Evolutionary conservation across 2,329 filamentous ascomycete genomes (phyloP).

Genomic region (Verticillium longisporum): DNA sequence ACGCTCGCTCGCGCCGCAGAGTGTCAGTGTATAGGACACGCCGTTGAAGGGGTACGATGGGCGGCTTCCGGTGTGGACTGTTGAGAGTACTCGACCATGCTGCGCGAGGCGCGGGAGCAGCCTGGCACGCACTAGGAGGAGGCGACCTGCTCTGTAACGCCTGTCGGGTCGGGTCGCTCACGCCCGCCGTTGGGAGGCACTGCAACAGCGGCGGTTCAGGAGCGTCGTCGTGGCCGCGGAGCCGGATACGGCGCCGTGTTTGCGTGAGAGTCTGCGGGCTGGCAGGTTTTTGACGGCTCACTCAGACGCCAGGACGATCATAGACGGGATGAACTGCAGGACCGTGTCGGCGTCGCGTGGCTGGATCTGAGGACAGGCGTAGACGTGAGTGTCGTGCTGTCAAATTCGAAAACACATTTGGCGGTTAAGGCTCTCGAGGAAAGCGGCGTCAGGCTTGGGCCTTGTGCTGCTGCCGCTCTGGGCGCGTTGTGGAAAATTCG

Average conservation of each 20-base stretch:
- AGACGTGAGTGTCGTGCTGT: slow-evolving; percentile 53
- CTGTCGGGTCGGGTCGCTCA: slow-evolving; percentile 67
- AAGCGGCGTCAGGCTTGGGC: slow-evolving; percentile 30
- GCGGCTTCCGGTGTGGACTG: slow-evolving; percentile 64
- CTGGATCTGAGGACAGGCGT: slow-evolving; percentile 48
- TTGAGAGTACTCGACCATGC: slow-evolving; percentile 73
- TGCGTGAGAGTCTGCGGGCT: slow-evolving; percentile 44
- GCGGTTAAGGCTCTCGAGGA: background rate
- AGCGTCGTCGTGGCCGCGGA: slow-evolving; percentile 58
- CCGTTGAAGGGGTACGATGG: slow-evolving; percentile 57
- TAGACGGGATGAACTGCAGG: slow-evolving; percentile 69
- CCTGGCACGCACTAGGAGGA: slow-evolving; percentile 27
- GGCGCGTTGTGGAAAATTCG: slow-evolving; percentile 37
- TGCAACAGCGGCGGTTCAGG: slow-evolving; percentile 42
- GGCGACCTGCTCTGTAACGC: slow-evolving; percentile 44
- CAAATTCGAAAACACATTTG: slow-evolving; percentile 56
- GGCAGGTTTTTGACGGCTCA: slow-evolving; percentile 42
- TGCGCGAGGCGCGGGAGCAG: slow-evolving; percentile 61
- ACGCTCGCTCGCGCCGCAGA: slow-evolving; percentile 38
- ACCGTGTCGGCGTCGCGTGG: slow-evolving; percentile 62
- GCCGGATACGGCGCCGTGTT: slow-evolving; percentile 55
- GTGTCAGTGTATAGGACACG: slow-evolving; percentile 62
- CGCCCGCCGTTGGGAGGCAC: slow-evolving; percentile 60
- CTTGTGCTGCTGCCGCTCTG: slow-evolving; percentile 55
- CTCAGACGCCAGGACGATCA: slow-evolving; percentile 46